These are phyloP conservation scores for Meredithiella fracta DNA, from an alignment of 2,329 filamentous ascomycete species.

Conservation along the genomic window DNA sequence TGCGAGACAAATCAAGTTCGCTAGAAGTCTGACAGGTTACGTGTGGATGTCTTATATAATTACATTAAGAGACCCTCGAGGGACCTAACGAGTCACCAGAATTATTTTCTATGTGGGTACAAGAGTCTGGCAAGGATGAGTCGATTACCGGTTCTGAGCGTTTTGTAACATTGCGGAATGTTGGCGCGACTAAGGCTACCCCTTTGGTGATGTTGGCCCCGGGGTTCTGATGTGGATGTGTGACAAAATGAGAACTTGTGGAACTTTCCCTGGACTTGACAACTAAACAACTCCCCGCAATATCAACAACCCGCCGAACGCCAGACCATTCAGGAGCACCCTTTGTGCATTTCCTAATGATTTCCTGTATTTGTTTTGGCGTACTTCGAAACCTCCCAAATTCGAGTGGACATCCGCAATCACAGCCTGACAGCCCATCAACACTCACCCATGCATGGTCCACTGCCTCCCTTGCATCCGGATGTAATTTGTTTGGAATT, in stretches of 20 bases:
- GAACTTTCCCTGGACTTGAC: not conserved
- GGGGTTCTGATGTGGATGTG: no score
- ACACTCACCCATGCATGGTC: not conserved
- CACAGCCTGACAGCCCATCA: not conserved
- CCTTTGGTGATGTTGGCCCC: not conserved
- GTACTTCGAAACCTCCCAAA: not conserved
- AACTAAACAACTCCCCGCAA: not conserved
- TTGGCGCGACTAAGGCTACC: not conserved
- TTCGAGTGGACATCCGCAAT: not conserved
- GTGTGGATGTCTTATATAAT: no score
- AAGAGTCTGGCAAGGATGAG: not conserved
- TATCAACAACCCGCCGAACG: not conserved
- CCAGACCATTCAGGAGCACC: constrained; percentile 3
- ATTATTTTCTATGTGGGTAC: no score
- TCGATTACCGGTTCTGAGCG: no score
- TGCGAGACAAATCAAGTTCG: no score
- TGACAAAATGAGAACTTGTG: not conserved
- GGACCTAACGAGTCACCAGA: no score
- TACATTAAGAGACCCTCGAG: no score
- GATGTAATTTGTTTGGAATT: no score
- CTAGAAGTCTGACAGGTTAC: no score
- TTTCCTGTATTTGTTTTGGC: not conserved
- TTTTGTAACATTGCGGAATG: not conserved
- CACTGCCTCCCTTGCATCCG: no score
- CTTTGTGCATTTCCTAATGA: constrained; percentile 1